A percentile compares a stretch with the other conserved stretches of the same genome.
Evolutionary conservation across 2,329 filamentous ascomycete species (phyloP).

Genomic region (Fusarium sp.): DNA sequence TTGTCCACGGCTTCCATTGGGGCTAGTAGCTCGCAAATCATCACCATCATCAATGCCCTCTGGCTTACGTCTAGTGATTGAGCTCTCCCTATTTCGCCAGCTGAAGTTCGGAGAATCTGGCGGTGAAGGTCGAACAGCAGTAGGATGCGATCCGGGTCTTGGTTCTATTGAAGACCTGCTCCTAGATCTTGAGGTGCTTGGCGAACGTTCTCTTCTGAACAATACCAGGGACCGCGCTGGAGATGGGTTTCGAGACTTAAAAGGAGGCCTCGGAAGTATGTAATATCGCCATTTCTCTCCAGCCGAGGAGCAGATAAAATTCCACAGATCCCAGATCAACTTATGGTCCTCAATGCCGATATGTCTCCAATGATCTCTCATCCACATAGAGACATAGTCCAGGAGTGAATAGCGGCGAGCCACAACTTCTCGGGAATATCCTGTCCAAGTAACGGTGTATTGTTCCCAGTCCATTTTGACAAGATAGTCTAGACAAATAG

Average conservation of each 20-base stretch:
- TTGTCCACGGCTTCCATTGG: background rate
- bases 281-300: constrained; percentile 31
- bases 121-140: background rate
- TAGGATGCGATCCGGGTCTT: background rate
- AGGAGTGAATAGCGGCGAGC: constrained; percentile 19
- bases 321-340: constrained; percentile 32
- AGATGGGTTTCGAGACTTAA: background rate
- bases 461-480: constrained; percentile 26
- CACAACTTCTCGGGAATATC: constrained; percentile 1
- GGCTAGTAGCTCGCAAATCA: background rate
- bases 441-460: background rate
- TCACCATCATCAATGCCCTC: background rate
- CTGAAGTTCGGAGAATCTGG: too few relatives aligned
- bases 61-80: background rate
- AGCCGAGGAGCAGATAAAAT: constrained; percentile 36
- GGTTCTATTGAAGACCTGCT: background rate
- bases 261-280: background rate
- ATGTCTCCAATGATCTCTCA: constrained; percentile 36
- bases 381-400: constrained; percentile 27
- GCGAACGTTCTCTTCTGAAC: background rate
- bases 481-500: constrained; percentile 33
- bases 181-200: background rate
- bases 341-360: constrained; percentile 12
- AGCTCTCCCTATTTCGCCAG: background rate
- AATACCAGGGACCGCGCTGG: background rate